Percentiles rank a stretch among this genome's conserved stretches.
Conservation (phyloP, 805 yeast species). For the Clavispora vitiphila region DNA sequence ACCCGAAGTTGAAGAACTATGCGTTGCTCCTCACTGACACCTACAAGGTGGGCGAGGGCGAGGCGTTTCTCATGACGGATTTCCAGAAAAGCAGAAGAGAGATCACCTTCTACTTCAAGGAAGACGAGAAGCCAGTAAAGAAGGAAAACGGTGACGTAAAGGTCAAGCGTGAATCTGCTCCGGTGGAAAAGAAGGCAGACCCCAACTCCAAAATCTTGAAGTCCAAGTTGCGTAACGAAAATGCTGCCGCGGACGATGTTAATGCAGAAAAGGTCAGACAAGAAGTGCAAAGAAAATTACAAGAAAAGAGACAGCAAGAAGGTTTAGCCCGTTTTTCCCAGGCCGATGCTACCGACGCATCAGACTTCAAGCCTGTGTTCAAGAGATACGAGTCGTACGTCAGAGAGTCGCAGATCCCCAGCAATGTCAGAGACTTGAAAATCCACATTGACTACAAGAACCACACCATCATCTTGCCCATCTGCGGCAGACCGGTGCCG, state of each 20-base stretch:
- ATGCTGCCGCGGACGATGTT: constrained; percentile 58
- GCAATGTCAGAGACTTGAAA: constrained; percentile 72
- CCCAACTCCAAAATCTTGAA: constrained; percentile 65
- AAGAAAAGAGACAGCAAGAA: constrained; percentile 78
- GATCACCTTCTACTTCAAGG: constrained; percentile 78
- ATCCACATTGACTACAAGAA: constrained; percentile 83
- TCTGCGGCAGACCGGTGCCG: constrained; percentile 95
- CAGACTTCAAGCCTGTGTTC: constrained; percentile 67
- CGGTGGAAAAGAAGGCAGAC: constrained; percentile 22
- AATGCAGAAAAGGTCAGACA: constrained; percentile 73
- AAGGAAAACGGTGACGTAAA: constrained; percentile 16
- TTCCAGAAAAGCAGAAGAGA: constrained; percentile 70
- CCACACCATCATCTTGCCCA: constrained; percentile 86
- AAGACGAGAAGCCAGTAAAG: constrained; percentile 44
- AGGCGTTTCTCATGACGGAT: constrained; percentile 64
- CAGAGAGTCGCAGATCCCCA: constrained; percentile 88
- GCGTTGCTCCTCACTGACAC: constrained; percentile 79
- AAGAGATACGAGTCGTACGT: constrained; percentile 91
- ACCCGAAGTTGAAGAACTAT: constrained; percentile 53
- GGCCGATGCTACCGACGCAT: constrained; percentile 63
- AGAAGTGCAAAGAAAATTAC: constrained; percentile 77
- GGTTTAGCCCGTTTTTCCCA: constrained; percentile 80
- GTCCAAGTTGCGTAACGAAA: constrained; percentile 74
- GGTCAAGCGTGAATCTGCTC: constrained; percentile 37
- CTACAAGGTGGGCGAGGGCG: constrained; percentile 57